Evolutionary conservation across 352 stramenopile genomes (phyloP), one percentile per base, ranked within the genome.

Genomic region (Globisporangium lucens): DNA sequence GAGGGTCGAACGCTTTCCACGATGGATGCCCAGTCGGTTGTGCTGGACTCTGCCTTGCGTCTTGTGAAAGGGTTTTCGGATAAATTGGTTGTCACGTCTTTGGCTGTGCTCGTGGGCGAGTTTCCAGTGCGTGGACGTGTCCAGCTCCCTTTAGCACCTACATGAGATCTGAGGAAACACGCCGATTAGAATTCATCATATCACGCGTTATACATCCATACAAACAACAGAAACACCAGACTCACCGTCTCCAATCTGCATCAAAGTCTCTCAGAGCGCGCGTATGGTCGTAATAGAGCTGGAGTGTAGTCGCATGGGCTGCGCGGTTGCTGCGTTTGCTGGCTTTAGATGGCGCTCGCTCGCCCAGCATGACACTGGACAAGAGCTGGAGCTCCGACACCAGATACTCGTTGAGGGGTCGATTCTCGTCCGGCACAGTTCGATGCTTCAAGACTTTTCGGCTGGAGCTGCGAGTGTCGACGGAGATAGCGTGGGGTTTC

Each of bases 211-310:
- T 10, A 43, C 67, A 56, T 70, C 59, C 35, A 29, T 35, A 0
- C n/a, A 65, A 22, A 15, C 17, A 15, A 41, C 36, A 30, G 29
- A 47, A 33, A 64, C 59, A 41, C 12, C 61, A 24, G 12, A 63
- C 70, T 41, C 35, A 89, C 80, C 80, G 71, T 70, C 73, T 78
- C 66, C 71, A 83, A 33, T 86, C 78, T 7, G 82, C 76, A 59
- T 86, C 78, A 46, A 86, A 89, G 57, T 89, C 78, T 61, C 74
- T 76, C 20, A 89, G 69, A 49, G 75, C 70, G 62, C 80, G 78
- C 17, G 69, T 66, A 61, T 89, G 80, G 24, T 86, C 77, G 43
- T 77, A 68, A 49, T 75, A 85, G 22, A 89, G 61, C 61, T 89
- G 80, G 24, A 77, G 57, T 35, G 76, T 71, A 5, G 76, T 86